A percentile compares a stretch with the other conserved stretches of the same genome.
phyloP scores from a whole-genome alignment of 2,329 filamentous ascomycete genomes.

The Neofusicoccum sp. region DNA sequence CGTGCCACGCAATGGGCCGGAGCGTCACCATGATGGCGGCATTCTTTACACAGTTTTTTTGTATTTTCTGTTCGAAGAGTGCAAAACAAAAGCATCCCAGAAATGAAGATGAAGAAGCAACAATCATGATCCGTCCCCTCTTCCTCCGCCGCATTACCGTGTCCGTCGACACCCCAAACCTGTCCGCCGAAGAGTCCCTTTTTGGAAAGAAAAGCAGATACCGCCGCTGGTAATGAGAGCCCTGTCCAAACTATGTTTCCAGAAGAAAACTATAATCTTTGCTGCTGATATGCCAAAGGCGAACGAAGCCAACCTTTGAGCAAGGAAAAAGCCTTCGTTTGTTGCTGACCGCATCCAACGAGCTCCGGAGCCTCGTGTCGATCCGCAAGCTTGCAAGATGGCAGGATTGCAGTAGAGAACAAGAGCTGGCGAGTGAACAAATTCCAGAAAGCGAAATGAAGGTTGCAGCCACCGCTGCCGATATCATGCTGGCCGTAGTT shows the following conservation, averaged over 20 bases:
- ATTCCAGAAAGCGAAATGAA: slow-evolving; percentile 15
- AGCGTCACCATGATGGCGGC: not conserved
- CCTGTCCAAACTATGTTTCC: slow-evolving; percentile 2
- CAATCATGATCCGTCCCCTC: slow-evolving; percentile 1
- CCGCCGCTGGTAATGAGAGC: not conserved
- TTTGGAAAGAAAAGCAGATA: not conserved
- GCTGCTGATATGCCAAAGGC: slow-evolving; percentile 15
- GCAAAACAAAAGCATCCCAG: not conserved
- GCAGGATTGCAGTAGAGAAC: slow-evolving; percentile 12
- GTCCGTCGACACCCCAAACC: not conserved
- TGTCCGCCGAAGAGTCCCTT: not conserved
- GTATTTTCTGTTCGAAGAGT: not conserved
- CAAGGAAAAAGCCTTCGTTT: not conserved
- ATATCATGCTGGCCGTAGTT: slow-evolving; percentile 14
- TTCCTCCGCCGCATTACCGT: slow-evolving; percentile 18
- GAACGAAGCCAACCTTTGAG: slow-evolving; percentile 6
- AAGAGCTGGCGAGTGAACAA: slow-evolving; percentile 7
- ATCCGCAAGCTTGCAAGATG: slow-evolving; percentile 14
- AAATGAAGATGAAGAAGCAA: slow-evolving; percentile 13
- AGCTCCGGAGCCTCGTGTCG: slow-evolving; percentile 4
- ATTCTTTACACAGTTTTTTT: not conserved
- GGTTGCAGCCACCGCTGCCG: not conserved
- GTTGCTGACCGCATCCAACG: slow-evolving; percentile 13
- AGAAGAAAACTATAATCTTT: slow-evolving; percentile 17
- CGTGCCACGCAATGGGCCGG: not conserved